phyloP scores from a whole-genome alignment of 345 rosid species.

The Camelina neglecta region DNA sequence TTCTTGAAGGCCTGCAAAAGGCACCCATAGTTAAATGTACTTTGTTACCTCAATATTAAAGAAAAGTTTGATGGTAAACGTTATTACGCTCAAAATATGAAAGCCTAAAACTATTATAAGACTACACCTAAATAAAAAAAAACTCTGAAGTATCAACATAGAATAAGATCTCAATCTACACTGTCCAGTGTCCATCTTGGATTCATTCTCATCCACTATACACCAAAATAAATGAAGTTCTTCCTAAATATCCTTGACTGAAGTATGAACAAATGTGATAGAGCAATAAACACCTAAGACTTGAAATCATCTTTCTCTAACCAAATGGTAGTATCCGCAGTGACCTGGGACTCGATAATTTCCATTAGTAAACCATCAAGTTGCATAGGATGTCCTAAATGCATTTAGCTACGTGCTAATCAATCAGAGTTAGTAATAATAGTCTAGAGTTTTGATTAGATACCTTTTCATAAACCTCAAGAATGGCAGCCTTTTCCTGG shows the following conservation, averaged over 20 bases:
- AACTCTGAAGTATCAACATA: background rate
- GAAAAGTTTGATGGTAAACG: background rate
- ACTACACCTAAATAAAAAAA: background rate
- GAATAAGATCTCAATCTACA: slow-evolving; percentile 1
- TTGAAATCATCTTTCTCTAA: background rate
- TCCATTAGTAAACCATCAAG: slow-evolving; percentile 9
- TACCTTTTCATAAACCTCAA: slow-evolving; percentile 88
- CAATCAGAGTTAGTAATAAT: slow-evolving; percentile 15
- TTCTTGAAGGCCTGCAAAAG: slow-evolving; percentile 67
- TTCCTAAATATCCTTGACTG: slow-evolving; percentile 3
- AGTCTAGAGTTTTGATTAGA: slow-evolving; percentile 23
- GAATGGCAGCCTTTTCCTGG: slow-evolving; percentile 67
- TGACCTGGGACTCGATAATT: slow-evolving; percentile 15
- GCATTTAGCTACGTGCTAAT: background rate
- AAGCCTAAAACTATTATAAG: slow-evolving; percentile 1
- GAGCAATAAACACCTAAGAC: slow-evolving; percentile 15
- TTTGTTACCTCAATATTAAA: background rate
- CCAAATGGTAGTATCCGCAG: background rate
- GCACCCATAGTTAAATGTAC: slow-evolving; percentile 27
- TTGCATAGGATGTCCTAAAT: slow-evolving; percentile 14
- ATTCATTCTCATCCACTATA: slow-evolving; percentile 23
- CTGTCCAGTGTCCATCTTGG: background rate
- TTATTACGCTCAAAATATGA: slow-evolving; percentile 2
- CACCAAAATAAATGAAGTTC: slow-evolving; percentile 14
- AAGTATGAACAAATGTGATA: background rate